Percentiles rank a stretch among this genome's conserved stretches.
Evolutionary conservation across 179 eudicot species (phyloP).

Genomic region (Silene vulgaris): DNA sequence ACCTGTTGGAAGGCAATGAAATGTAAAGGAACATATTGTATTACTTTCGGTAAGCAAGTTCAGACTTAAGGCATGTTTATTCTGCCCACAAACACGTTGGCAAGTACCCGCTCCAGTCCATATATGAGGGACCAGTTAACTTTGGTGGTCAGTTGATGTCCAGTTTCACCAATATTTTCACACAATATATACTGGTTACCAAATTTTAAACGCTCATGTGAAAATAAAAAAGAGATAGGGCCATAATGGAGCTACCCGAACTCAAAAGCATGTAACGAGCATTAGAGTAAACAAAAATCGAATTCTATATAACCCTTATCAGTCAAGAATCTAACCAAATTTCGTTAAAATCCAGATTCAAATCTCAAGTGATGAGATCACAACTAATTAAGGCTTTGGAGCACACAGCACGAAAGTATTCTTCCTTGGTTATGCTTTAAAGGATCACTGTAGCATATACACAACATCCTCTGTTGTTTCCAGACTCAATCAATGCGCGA

Average conservation of each 20-base stretch:
- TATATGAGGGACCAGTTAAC: no score
- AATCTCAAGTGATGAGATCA: not conserved
- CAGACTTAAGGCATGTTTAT: not conserved
- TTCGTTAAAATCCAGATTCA: not conserved
- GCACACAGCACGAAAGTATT: not conserved
- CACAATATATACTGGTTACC: no score
- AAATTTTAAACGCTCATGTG: no score
- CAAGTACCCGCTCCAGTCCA: not conserved
- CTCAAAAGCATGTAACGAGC: conserved; percentile 4
- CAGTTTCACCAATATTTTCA: no score
- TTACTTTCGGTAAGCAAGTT: conserved; percentile 1
- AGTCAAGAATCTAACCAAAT: not conserved
- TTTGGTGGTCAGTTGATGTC: no score
- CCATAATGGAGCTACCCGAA: not conserved
- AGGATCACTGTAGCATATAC: no score
- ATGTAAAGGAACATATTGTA: not conserved
- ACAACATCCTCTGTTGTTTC: not conserved
- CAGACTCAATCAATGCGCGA: not conserved
- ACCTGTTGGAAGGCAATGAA: conserved; percentile 40
- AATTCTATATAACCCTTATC: not conserved
- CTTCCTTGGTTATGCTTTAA: not conserved
- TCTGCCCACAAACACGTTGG: not conserved
- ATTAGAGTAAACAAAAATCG: not conserved
- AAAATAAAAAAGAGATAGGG: no score
- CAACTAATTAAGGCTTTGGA: not conserved